A percentile compares a stretch with the other conserved stretches of the same genome.
phyloP scores from a whole-genome alignment of 768 basidiomycete species.

The Kwoniella dejecticola region DNA sequence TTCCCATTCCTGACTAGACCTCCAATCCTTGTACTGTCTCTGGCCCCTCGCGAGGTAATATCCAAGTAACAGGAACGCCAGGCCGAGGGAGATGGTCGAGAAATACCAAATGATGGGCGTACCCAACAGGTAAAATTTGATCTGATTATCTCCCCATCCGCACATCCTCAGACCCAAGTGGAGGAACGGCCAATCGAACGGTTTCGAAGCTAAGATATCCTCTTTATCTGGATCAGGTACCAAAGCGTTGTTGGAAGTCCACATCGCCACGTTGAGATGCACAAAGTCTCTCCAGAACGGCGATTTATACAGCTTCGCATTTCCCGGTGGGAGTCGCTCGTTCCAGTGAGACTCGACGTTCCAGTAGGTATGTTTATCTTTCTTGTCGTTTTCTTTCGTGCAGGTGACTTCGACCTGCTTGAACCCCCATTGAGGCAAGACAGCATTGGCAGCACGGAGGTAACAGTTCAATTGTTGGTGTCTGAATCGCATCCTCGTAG shows the following conservation, averaged over 20 bases:
- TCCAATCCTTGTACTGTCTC: conserved; percentile 88
- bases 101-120: conserved; percentile 95
- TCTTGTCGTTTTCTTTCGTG: conserved; percentile 78
- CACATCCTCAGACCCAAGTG: conserved; percentile 93
- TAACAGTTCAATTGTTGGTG: conserved; percentile 82
- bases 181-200: conserved; percentile 91
- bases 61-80: conserved; percentile 56
- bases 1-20: conserved; percentile 81
- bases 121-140: conserved; percentile 91
- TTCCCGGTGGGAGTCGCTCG: conserved; percentile 77
- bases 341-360: conserved; percentile 99
- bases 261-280: conserved; percentile 99
- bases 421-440: conserved; percentile 97
- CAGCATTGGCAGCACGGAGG: conserved; percentile 79
- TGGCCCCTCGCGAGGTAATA: conserved; percentile 87
- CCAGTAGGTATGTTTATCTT: conserved; percentile 88
- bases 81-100: conserved; percentile 65
- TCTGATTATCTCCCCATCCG: conserved; percentile 83
- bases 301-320: conserved; percentile 80
- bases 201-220: conserved; percentile 91
- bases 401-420: conserved; percentile 98
- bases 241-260: conserved; percentile 98
- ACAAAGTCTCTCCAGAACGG: conserved; percentile 96
- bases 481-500: conserved; percentile 81
- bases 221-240: conserved; percentile 97